Base-by-base conservation (phyloP, 306 rosid genomes). In the Citrullus colocynthis region DNA sequence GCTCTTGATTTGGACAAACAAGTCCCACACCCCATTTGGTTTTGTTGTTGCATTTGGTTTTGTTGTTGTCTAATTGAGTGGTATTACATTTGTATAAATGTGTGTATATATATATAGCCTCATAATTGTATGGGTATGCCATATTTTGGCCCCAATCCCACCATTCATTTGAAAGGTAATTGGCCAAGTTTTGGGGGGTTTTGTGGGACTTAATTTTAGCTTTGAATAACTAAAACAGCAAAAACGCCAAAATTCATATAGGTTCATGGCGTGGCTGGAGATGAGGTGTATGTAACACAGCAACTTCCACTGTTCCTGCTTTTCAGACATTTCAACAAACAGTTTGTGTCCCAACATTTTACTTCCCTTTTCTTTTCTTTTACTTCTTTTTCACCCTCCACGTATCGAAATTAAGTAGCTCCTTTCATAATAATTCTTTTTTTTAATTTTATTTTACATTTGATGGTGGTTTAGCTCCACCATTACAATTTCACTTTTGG, bases 261-360 rank as follows among this genome's bases (percentile, higher is more conserved):
- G 34, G 8, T 34, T 34, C 2, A 42, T 67, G 73, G 28, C 74
- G 74, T 67, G 74, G 74, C 74, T 67, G 55, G 74, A 67, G 74
- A 67, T 67, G 52, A n/a, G 74, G 54, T 45, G 7, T 42, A 42
- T 1, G 11, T 9, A 42, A 42, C 12, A 44, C 30, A 45, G 5
- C 5, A 37, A 10, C 34, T 41, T 18, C 54, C 17, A 24, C 58
- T 71, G 41, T 71, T 71, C 10, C 13, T 71, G 6, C 20, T 45
- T 20, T 71, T 45, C 6, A 10, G 41, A 71, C 76, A 71, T 71
- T 21, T 71, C 58, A 71, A 45, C 76, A 48, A 71, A 71, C 57
- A 70, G 11, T 41, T 21, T 15, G 3, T 12, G 44, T 30, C n/a
- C 28, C n/a, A 13, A 59, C 36, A 4, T 59, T 21, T 59, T 12